Base-by-base conservation (phyloP, 176 grass and related monocot genomes). In the Zoysia japonica region DNA sequence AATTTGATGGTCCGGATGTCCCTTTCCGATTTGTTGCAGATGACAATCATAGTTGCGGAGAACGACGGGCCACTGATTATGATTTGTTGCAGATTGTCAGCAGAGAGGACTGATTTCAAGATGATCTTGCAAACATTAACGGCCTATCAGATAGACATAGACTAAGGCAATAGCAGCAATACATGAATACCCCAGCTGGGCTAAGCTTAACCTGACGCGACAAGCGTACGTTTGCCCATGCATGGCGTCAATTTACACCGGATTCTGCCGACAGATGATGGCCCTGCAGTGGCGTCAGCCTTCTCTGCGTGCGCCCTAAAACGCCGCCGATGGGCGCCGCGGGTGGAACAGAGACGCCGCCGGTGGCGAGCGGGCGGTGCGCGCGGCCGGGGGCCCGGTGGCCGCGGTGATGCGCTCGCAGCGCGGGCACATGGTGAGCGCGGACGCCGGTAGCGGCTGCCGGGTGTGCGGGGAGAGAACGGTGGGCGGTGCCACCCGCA, bases 381-480 rank as follows among this genome's bases (percentile, higher is more conserved):
- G 43, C 48, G 65, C 41, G 47, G 60, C 2, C 36, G 67, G 6
- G 2, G 82, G 61, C 44, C 61, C 47, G 1, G 72, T 60, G 65
- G 96, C 83, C 2, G 96, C 82, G 56, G 90, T 93, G 78, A 99
- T 72, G 66, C 90, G 88, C 84, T 99, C 88, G 84, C 96, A 99
- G 61, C 92, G 81, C 15, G 90, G 96, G 88, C 96, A 99, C 90
- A 99, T 95, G 68, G 88, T 89, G 28, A 95, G 81, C 35, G 96
- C 89, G 16, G 96, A 99, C 3, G 96, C 92, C 13, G 92, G 96
- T 40, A 99, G 86, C 20, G 96, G 88, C 72, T 91, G 86, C 44
- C 88, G 84, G 9, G 96, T 91, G 82, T 99, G 96, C 56, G 96
- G 96, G 17, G 92, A 89, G 82, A 99, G 84, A 77, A 99, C 88